Evolutionary conservation across 305 asterid genomes (phyloP), one percentile per base, ranked within the genome.

Genomic region (Plantago rigida): DNA sequence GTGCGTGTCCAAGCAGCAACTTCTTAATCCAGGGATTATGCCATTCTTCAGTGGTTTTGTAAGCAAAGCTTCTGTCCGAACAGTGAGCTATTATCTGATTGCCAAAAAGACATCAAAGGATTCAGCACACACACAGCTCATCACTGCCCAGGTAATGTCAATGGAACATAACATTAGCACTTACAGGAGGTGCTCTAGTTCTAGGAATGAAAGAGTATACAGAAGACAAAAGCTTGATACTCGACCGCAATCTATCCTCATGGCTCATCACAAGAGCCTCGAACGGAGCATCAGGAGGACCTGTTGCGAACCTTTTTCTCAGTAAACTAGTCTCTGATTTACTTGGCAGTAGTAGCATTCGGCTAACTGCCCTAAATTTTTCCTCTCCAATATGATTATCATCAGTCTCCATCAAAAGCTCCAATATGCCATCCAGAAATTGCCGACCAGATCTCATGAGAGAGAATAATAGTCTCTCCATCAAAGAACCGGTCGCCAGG

Each of bases 1-100:
- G 93, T 1, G 99, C 87, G 78, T 86, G 88, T 61, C 99, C 99
- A 77, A 77, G 77, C 74, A 92, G 79, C 72, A 82, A 68, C 81
- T 95, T 88, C 78, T 88, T 92, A 63, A 88, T 76, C 99, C 99
- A 88, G 44, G 99, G 99, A 73, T 88, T 66, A 75, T 92, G 94
- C 79, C 81, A 81, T 68, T 92, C 96, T 76, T 92, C 96, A 51
- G 78, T 73, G 79, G 78, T 80, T 76, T 74, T 79, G 82, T 86
- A 92, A 13, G 99, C 76, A 74, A 84, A 92, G 79, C 75, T 75
- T 76, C 99, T 79, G 59, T 92, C 99, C 0, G 99, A 70, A 70
- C 99, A 92, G 66, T 85, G 85, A 59, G 75, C 81, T 73, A 72
- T 75, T 75, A 92, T 79, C 98, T 91, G 76, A 56, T 61, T 52